These are phyloP conservation scores for Hemileia vastatrix DNA, from an alignment of 1,284 basidiomycete species.

Conservation along the genomic window DNA sequence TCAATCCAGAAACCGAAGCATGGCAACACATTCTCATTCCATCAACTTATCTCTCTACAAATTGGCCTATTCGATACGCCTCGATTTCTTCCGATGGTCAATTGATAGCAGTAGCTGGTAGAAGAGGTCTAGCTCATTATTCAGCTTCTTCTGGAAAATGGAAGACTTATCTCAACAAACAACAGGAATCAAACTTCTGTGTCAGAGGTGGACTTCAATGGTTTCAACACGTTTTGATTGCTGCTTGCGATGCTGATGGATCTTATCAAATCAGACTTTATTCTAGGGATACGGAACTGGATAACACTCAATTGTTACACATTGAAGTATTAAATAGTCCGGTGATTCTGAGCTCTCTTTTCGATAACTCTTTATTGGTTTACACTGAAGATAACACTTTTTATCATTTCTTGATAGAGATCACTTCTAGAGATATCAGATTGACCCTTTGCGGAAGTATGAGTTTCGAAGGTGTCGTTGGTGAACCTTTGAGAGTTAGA, in stretches of 20 bases:
- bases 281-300: slow-evolving; percentile 80
- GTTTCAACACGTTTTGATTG: slow-evolving; percentile 94
- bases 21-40: slow-evolving; percentile 96
- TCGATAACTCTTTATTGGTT: slow-evolving; percentile 91
- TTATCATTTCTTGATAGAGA: slow-evolving; percentile 81
- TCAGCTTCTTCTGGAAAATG: slow-evolving; percentile 85
- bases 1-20: slow-evolving; percentile 94
- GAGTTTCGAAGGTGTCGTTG: slow-evolving; percentile 81
- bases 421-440: slow-evolving; percentile 70
- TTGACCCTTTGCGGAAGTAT: slow-evolving; percentile 89
- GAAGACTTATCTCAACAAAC: slow-evolving; percentile 74
- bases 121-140: slow-evolving; percentile 83
- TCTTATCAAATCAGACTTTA: slow-evolving; percentile 69
- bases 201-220: slow-evolving; percentile 88
- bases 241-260: slow-evolving; percentile 57
- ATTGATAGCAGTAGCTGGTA: slow-evolving; percentile 86
- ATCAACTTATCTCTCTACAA: slow-evolving; percentile 69
- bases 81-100: slow-evolving; percentile 82
- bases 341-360: slow-evolving; percentile 73
- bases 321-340: slow-evolving; percentile 67
- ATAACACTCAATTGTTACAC: slow-evolving; percentile 71
- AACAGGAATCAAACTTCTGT: slow-evolving; percentile 78
- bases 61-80: slow-evolving; percentile 92
- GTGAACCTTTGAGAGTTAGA: slow-evolving; percentile 70
- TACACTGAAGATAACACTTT: slow-evolving; percentile 95